Base-by-base conservation (phyloP, 139 green algal species). In the Coelastrella sp. region DNA sequence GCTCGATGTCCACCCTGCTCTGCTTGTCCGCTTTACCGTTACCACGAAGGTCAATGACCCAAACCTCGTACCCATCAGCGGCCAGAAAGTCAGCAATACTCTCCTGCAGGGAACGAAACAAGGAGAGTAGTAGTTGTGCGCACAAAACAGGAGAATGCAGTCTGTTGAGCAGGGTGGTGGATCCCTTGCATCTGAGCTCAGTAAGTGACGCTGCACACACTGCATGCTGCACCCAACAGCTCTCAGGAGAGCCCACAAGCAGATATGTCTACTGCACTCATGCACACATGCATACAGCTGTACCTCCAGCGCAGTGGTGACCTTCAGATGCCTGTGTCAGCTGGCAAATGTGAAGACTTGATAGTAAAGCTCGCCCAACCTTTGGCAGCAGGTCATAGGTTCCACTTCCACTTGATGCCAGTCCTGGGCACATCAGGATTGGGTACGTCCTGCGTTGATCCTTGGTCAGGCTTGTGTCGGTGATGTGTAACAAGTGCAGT, bases 1-100 rank as follows among this genome's bases (percentile, higher is more conserved):
- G 25, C 65, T 88, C 83, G 0, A 88, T 49, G 83, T 88, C 83
- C 3, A 88, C 59, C 35, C 27, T 56, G 65, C 65, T 80, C 1
- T 86, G 82, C 63, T 91, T 91, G 92, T 94, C 92, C 19, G 78
- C 90, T 63, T 83, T 74, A 6, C 92, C 92, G 86, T 94, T 94
- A 75, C 92, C 92, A 15, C 92, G 80, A 80, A 94, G 83, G 87
- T 93, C 90, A 27, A 85, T 87, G 0, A 82, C 88, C 92, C 92
- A 95, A 24, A 95, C 92, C 24, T 95, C 92, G 83, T 90, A 95
- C 0, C 91, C 91, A 14, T 63, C 7, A 10, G 25, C 15, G 6
- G 92, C 92, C 35, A 95, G 73, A 57, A 89, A 93, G 83, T 95
- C 92, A 14, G 89, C 82, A 5, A 93, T 49, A 11, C 61, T 88